Evolutionary conservation across 2,329 filamentous ascomycete genomes (phyloP), one percentile per base, ranked within the genome.

Genomic region (Colletotrichum sp.): DNA sequence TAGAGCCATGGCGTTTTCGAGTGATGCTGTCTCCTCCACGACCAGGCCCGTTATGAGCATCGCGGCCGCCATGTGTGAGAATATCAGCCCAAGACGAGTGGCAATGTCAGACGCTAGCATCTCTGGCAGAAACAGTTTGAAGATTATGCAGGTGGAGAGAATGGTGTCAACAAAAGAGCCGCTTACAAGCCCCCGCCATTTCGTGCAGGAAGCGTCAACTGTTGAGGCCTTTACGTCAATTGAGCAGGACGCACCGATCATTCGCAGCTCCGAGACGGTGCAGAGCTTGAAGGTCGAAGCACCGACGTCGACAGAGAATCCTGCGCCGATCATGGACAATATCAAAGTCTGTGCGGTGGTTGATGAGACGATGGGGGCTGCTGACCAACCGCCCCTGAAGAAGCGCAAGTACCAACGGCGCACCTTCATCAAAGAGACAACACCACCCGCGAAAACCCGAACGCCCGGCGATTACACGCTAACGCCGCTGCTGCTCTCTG

Each of bases 391-490:
- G 77, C 10, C 70, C 65, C 75, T 80, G 7, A 83, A 83, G 76
- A 82, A 81, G 18, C 79, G 81, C 43, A 87, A 85, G 70, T 83
- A 83, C 30, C 82, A 84, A 75, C 81, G 81, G 6, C 80, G 81
- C 12, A 81, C 81, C 10, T 84, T 82, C 43, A 72, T 77, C 67
- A 85, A 84, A 75, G 80, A 84, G 65, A 77, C 79, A 5, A 83
- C 81, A 16, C 82, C 82, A 28, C 84, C 82, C 9, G 79, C 82
- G 2, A 81, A 81, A 13, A 66, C 82, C 12, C 93, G 94, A 36
- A 86, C 87, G 0, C 93, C 93, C 0, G 94, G 94, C 1, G 95
- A 97, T 84, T 99, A 99, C 85, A 93, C 95, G 34, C 92, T 96
- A 24, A 98, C 95, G 0, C 90, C 92, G 1, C 88, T 93, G 15